A percentile compares a stretch with the other conserved stretches of the same genome.
Evolutionary conservation across 805 yeast genomes (phyloP).

Genomic region (Nakazawaea pomicola): DNA sequence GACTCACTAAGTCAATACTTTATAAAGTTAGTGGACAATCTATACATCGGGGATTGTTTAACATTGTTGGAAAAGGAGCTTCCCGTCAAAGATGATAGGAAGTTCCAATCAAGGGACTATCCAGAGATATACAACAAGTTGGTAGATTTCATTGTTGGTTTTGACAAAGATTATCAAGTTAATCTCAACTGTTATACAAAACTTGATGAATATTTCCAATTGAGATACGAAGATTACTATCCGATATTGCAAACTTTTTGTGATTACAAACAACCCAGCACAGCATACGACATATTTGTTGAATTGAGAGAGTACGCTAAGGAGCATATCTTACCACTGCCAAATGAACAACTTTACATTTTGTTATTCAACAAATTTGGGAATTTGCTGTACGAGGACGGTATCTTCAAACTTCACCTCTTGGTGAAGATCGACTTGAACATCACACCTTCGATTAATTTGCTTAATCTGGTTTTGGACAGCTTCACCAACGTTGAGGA

Average conservation of each 20-base stretch:
- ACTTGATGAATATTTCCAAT: slow-evolving; percentile 46
- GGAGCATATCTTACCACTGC: slow-evolving; percentile 40
- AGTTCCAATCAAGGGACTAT: slow-evolving; percentile 19
- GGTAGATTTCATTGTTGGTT: slow-evolving; percentile 36
- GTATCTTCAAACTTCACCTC: slow-evolving; percentile 60
- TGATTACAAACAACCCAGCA: slow-evolving; percentile 48
- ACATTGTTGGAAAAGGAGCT: slow-evolving; percentile 39
- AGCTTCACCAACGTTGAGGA: slow-evolving; percentile 60
- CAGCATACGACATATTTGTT: slow-evolving; percentile 58
- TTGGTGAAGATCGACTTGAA: slow-evolving; percentile 57
- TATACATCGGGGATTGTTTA: slow-evolving; percentile 34
- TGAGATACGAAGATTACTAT: slow-evolving; percentile 55
- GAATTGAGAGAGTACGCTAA: slow-evolving; percentile 52
- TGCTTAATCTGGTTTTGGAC: slow-evolving; percentile 59
- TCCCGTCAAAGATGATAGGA: slow-evolving; percentile 14
- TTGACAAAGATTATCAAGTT: slow-evolving; percentile 35
- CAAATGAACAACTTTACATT: slow-evolving; percentile 51
- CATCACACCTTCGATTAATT: slow-evolving; percentile 47
- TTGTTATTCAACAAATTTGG: slow-evolving; percentile 61
- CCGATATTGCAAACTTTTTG: slow-evolving; percentile 58
- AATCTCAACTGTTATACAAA: slow-evolving; percentile 59
- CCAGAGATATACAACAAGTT: slow-evolving; percentile 37
- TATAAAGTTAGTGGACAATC: slow-evolving; percentile 27
- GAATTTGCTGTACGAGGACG: slow-evolving; percentile 51
- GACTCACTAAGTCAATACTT: slow-evolving; percentile 34